phyloP scores from a whole-genome alignment of 2,329 filamentous ascomycete species.

The Clonostachys byssicola region DNA sequence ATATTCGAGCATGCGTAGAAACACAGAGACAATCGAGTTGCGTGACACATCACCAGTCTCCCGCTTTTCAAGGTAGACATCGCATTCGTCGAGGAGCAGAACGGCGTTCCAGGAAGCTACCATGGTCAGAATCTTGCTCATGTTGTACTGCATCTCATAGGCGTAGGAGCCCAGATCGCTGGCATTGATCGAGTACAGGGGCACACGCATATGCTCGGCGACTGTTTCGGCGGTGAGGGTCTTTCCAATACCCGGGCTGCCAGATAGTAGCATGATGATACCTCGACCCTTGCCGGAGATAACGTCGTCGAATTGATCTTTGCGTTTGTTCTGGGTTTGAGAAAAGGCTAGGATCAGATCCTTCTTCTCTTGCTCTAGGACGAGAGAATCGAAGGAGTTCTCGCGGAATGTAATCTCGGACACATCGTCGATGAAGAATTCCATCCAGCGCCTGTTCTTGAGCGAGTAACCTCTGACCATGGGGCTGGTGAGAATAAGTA shows the following conservation, averaged over 20 bases:
- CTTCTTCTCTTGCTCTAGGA: constrained; percentile 37
- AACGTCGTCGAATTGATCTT: constrained; percentile 44
- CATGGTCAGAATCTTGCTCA: constrained; percentile 50
- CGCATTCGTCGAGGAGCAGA: constrained; percentile 25
- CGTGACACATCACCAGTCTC: constrained; percentile 21
- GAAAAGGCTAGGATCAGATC: constrained; percentile 35
- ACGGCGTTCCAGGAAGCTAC: constrained; percentile 47
- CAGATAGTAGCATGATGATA: constrained; percentile 42
- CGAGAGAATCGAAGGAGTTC: constrained; percentile 35
- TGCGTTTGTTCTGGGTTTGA: constrained; percentile 32
- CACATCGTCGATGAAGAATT: constrained; percentile 32
- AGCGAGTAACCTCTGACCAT: constrained; percentile 25
- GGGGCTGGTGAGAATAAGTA: constrained; percentile 5
- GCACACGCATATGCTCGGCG: constrained; percentile 4
- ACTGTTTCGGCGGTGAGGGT: constrained; percentile 35
- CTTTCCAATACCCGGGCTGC: constrained; percentile 44
- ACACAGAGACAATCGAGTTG: constrained; percentile 31
- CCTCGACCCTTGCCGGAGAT: constrained; percentile 47
- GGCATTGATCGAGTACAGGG: constrained; percentile 3
- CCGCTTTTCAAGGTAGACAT: constrained; percentile 35
- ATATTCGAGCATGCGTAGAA: constrained; percentile 39
- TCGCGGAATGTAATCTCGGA: constrained; percentile 35
- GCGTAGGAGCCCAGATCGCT: constrained; percentile 19
- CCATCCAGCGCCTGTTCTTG: constrained; percentile 13
- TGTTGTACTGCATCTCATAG: constrained; percentile 49